Percentiles rank a stretch among this genome's conserved stretches.
These are phyloP conservation scores for Podila epigama DNA, from an alignment of 192 early-diverging fungal species.

Conservation along the genomic window DNA sequence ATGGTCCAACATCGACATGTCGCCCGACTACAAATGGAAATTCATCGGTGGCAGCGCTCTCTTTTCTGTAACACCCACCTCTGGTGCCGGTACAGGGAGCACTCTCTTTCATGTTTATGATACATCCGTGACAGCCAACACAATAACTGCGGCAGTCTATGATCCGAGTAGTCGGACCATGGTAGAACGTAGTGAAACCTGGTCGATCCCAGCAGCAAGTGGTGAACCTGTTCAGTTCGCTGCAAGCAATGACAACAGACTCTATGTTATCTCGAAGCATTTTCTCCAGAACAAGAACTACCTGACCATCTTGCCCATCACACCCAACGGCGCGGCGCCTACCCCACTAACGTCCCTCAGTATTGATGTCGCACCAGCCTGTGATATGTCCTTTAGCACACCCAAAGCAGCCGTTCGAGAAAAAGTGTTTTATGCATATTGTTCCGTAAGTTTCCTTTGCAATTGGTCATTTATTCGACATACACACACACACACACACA, in stretches of 20 bases:
- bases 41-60: neutral
- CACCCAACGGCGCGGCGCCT: neutral
- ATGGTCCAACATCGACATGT: slow-evolving; percentile 19
- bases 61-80: neutral
- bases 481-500: too few relatives aligned
- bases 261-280: too few relatives aligned
- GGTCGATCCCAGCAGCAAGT: too few relatives aligned
- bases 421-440: neutral
- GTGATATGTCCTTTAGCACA: neutral
- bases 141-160: neutral
- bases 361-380: neutral
- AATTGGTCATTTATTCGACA: neutral
- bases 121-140: neutral
- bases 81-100: neutral
- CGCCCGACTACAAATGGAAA: slow-evolving; percentile 10
- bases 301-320: too few relatives aligned
- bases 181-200: neutral
- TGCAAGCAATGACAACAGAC: too few relatives aligned
- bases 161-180: neutral
- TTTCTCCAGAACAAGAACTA: too few relatives aligned
- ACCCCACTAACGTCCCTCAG: neutral
- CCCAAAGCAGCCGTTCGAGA: neutral
- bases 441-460: neutral
- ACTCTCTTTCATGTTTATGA: slow-evolving; percentile 14
- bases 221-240: too few relatives aligned